phyloP scores from a whole-genome alignment of 2,329 filamentous ascomycete genomes.

The Colletotrichum ledebouriae region DNA sequence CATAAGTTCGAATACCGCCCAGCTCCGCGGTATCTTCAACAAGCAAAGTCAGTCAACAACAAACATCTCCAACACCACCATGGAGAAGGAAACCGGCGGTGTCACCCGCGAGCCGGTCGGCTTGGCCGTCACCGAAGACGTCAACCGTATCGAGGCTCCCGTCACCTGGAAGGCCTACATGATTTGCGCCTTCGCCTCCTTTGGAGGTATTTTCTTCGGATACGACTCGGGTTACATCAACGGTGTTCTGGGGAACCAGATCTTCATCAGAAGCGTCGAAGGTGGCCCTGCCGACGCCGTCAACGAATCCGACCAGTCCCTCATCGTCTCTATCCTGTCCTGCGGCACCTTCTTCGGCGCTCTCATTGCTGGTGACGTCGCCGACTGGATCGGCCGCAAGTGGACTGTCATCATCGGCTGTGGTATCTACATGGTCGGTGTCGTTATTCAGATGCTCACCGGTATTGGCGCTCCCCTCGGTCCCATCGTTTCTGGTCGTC shows the following conservation, averaged over 20 bases:
- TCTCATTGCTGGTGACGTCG: slow-evolving; percentile 80
- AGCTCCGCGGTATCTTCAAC: slow-evolving; percentile 18
- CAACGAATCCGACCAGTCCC: slow-evolving; percentile 60
- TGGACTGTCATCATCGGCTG: slow-evolving; percentile 81
- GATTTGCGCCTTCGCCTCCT: slow-evolving; percentile 78
- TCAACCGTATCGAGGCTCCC: slow-evolving; percentile 74
- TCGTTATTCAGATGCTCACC: slow-evolving; percentile 74
- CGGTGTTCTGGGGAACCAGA: slow-evolving; percentile 67
- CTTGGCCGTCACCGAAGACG: slow-evolving; percentile 62
- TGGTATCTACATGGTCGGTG: slow-evolving; percentile 76
- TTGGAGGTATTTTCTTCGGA: slow-evolving; percentile 82
- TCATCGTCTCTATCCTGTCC: slow-evolving; percentile 83
- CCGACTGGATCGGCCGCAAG: slow-evolving; percentile 81
- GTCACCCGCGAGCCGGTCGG: slow-evolving; percentile 36
- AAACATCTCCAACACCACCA: slow-evolving; percentile 16
- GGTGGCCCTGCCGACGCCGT: slow-evolving; percentile 54
- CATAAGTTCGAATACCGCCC: slow-evolving; percentile 19
- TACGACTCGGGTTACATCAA: slow-evolving; percentile 85
- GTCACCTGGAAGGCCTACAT: slow-evolving; percentile 78
- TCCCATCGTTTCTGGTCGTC: slow-evolving; percentile 78
- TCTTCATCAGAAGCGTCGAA: slow-evolving; percentile 67
- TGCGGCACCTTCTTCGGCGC: slow-evolving; percentile 84
- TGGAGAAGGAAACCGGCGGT: slow-evolving; percentile 40
- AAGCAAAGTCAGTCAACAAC: slow-evolving; percentile 13
- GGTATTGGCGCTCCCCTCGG: slow-evolving; percentile 63